Percentiles rank a stretch among this genome's conserved stretches.
Conservation (phyloP, 179 eudicot species). For the Silene vulgaris region DNA sequence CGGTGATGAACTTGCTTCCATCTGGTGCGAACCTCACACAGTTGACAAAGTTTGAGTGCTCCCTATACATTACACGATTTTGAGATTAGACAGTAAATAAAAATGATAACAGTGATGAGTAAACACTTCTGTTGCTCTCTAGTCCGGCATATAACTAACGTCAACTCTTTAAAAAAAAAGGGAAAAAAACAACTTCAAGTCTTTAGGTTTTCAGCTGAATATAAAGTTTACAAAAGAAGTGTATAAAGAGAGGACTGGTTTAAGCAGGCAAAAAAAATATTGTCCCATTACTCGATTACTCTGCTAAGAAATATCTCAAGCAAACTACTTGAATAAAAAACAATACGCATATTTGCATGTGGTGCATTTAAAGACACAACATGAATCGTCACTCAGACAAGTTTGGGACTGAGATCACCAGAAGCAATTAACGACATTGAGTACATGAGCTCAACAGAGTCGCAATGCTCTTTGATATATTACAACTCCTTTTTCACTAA, state of each 20-base stretch:
- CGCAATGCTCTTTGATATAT: neutral
- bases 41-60: slow-evolving; percentile 85
- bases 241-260: too few relatives aligned
- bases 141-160: neutral
- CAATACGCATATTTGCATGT: too few relatives aligned
- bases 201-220: neutral
- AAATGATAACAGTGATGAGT: neutral
- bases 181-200: too few relatives aligned
- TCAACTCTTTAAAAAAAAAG: neutral
- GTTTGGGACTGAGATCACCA: neutral
- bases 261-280: too few relatives aligned
- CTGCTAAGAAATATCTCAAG: too few relatives aligned
- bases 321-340: too few relatives aligned
- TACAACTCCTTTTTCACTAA: neutral
- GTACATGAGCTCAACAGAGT: neutral
- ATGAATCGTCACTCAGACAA: neutral
- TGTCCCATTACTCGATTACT: too few relatives aligned
- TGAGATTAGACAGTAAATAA: slow-evolving; percentile 10
- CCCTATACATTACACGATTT: slow-evolving; percentile 45
- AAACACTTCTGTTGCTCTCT: neutral
- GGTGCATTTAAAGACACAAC: neutral
- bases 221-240: too few relatives aligned
- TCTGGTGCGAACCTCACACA: slow-evolving; percentile 95
- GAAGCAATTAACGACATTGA: neutral
- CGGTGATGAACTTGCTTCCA: slow-evolving; percentile 84